A percentile compares a stretch with the other conserved stretches of the same genome.
Conservation (phyloP, 768 basidiomycete genomes). For the Lentinula sp. region DNA sequence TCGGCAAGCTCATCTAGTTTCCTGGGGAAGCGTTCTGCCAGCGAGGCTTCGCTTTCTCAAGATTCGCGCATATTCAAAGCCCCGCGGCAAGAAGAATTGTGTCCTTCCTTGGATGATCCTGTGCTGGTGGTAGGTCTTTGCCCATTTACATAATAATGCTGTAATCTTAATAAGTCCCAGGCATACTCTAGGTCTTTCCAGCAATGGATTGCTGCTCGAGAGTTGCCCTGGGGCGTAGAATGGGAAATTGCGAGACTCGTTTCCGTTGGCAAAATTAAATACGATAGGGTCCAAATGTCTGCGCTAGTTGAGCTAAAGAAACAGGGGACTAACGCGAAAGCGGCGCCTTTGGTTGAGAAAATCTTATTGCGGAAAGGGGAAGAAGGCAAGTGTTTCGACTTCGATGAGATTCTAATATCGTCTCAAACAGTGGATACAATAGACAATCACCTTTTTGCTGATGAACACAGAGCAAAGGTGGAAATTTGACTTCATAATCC, state of each 20-base stretch:
- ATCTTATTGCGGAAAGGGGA: slow-evolving; percentile 7
- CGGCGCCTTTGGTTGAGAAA: slow-evolving; percentile 16
- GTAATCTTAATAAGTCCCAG: not conserved
- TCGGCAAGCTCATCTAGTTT: not conserved
- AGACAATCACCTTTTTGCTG: slow-evolving; percentile 3
- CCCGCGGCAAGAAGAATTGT: not conserved
- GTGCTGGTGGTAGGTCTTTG: not conserved
- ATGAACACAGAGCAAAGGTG: slow-evolving; percentile 13
- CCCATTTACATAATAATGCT: not conserved
- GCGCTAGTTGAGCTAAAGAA: slow-evolving; percentile 16
- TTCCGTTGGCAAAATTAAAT: slow-evolving; percentile 12
- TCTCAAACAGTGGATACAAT: too few species aligned
- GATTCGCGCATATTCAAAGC: not conserved
- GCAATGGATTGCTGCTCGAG: slow-evolving; percentile 7
- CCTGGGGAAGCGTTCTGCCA: slow-evolving; percentile 2
- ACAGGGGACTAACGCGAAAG: slow-evolving; percentile 17
- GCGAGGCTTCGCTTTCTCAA: not conserved
- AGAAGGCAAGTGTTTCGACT: not conserved
- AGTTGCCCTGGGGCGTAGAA: slow-evolving; percentile 25
- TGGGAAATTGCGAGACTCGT: slow-evolving; percentile 34
- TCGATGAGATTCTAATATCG: too few species aligned
- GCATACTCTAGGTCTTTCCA: not conserved
- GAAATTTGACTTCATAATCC: not conserved
- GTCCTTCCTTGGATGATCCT: not conserved
- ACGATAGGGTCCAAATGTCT: slow-evolving; percentile 16